Evolutionary conservation across 768 basidiomycete species (phyloP), one percentile per base, ranked within the genome.

Genomic region (Phlegmacium glaucopus): DNA sequence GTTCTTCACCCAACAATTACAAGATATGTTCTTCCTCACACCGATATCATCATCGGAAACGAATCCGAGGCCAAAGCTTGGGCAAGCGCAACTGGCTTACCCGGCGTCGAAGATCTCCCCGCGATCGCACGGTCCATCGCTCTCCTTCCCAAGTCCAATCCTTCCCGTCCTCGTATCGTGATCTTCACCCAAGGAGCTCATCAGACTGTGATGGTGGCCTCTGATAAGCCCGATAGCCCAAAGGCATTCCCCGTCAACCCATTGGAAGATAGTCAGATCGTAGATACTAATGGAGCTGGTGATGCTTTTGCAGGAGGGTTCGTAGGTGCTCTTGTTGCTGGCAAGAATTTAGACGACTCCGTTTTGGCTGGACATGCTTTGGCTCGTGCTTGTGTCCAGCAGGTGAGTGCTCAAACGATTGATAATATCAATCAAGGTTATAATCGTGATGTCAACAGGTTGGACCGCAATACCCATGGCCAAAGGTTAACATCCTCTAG

Each of bases 11-110:
- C 76, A 97, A 97, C 78, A 96, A 95, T 68, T 94, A 85, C 49
- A 97, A 78, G 83, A 99, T 97, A 76, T 87, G 98, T 7, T 96
- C 95, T 60, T 93, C 95, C 50, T 96, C 82, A 72, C 98, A 99
- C 76, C 80, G 96, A 64, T 85, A 49, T 94, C 95, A 39, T 72
- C 77, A 5, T 89, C 78, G 2, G 29, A n/a, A n/a, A 48, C 36
- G 37, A 53, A 45, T 51, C 44, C 45, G 32, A 40, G 60, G 97
- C 74, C 55, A 93, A 72, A 28, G 78, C 87, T 12, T 98, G 86
- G 76, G 94, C 90, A 22, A 70, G 66, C 42, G 82, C 87, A 29
- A 82, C 81, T 50, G 87, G 88, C 13, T 75, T 83, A 51, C 69
- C 85, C 9, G 74, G 83, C 55, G 72, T 78, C 48, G 84, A 78